Base-by-base conservation (phyloP, 257 asterid genomes). In the Lycium ferocissimum region DNA sequence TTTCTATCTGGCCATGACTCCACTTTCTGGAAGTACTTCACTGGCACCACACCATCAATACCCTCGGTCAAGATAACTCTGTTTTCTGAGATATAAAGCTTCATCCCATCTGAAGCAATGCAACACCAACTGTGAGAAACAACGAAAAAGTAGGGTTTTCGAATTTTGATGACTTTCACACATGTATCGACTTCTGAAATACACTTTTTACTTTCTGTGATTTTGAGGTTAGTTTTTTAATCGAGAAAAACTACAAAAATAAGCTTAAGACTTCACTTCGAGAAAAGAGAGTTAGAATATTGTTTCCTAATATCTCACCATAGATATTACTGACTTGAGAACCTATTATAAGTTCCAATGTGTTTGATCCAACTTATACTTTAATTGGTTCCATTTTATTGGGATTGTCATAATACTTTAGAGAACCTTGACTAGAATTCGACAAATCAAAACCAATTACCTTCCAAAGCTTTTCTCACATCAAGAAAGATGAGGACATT, bases 61-160 rank as follows among this genome's bases (percentile, higher is more conserved):
- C 99, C 99, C 91, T 95, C 98, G 0, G 99, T 95, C 87, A 97
- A 89, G 84, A 95, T 92, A 91, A 97, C 99, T 88, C 65, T 86
- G 89, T 97, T 95, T 84, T 97, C 99, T 26, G 98, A 95, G 84
- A 94, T 75, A 82, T 95, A 95, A 33, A 97, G 90, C 92, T 92
- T 97, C 97, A 95, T 94, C 81, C 99, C 98, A 59, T 93, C 98
- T 95, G 94, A 80, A 85, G 56, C 63, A 65, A 66, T 26, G 63
- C 7, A 33, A 82, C 18, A 72, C 26, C 49, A 53, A 53, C 65
- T 12, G 49, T 78, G 22, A 78, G 82, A 53, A 78, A 78, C 49
- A 8, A 8, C 12, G 49, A 49, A 53, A 26, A 14, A 53, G 62
- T 38, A 67, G 51, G 15, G 67, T 18, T 20, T 13, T 35, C 5